Base-by-base conservation (phyloP, 352 stramenopile species). In the Phytophthora ramorum region DNA sequence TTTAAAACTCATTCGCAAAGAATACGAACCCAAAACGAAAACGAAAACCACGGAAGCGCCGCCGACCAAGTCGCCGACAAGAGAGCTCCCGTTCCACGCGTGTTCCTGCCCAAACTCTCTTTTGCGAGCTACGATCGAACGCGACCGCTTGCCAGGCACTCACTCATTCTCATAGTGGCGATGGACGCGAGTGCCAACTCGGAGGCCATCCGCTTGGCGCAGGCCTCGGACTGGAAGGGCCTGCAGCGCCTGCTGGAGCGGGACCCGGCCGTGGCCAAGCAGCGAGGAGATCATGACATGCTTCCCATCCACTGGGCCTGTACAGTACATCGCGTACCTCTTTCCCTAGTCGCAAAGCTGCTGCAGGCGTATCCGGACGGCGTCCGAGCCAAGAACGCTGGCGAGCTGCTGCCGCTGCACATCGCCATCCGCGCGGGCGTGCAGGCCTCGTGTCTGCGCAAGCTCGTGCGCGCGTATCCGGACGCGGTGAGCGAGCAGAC, bases 261-360 rank as follows among this genome's bases (percentile, higher is more conserved):
- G 22, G 58, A 76, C 7, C 80, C 85, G 4, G 56, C 69, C 32
- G 69, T 71, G 52, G 87, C 85, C 7, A 65, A 75, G 16, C 73
- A 87, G 37, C 50, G 67, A 17, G 87, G 81, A n/a, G 83, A 92
- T 53, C 90, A 93, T 61, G 83, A 69, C 64, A 93, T 95, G 87
- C 78, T 93, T n/a, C 85, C 87, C 6, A 71, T 95, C 37, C 87
- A 95, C 54, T 95, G 87, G 87, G 85, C 75, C 9, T 93, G 83
- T 64, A 93, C 87, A 0, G 87, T 93, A 38, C 62, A 63, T 40
- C 74, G 76, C 9, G 83, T 90, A 37, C 85, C 87, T 6, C 52
- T 92, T 10, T 58, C 79, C n/a, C 71, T 95, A 14, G 71, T 95
- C 24, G 56, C 73, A 8, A 79, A 75, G 7, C 76, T 95, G 17